Conservation (phyloP, 2,329 filamentous ascomycete species). For the Cercospora canescens region DNA sequence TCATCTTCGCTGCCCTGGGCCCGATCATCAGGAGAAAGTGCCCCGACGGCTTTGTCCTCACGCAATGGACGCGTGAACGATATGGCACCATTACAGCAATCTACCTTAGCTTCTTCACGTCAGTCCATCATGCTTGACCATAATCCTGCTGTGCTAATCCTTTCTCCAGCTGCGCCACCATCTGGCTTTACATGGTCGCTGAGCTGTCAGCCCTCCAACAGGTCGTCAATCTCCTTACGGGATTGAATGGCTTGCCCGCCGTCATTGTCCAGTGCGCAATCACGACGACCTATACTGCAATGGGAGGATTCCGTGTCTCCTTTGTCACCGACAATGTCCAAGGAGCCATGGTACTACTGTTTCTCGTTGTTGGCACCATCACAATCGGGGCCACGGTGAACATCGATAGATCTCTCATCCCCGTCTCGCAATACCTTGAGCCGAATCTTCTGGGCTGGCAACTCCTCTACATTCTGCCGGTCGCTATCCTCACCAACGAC, state of each 20-base stretch:
- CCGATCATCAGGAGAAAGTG: constrained; percentile 78
- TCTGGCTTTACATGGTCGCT: constrained; percentile 85
- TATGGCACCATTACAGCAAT: constrained; percentile 70
- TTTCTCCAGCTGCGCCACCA: constrained; percentile 62
- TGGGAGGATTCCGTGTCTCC: constrained; percentile 81
- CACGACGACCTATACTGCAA: constrained; percentile 76
- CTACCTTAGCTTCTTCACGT: constrained; percentile 74
- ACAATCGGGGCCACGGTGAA: constrained; percentile 74
- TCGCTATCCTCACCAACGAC: constrained; percentile 80
- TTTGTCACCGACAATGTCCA: constrained; percentile 84
- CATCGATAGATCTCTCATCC: constrained; percentile 68
- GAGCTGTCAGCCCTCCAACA: constrained; percentile 81
- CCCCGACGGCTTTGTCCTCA: constrained; percentile 80
- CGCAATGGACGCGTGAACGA: constrained; percentile 78
- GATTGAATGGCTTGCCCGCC: constrained; percentile 70
- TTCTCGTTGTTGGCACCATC: constrained; percentile 75
- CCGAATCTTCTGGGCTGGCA: constrained; percentile 77
- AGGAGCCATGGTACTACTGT: constrained; percentile 71
- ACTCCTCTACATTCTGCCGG: constrained; percentile 78
- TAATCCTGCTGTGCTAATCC: constrained; percentile 14
- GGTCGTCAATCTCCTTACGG: constrained; percentile 72
- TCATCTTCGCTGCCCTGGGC: constrained; percentile 73
- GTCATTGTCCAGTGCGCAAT: constrained; percentile 76
- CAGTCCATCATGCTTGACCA: constrained; percentile 18
- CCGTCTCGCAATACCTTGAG: constrained; percentile 67